A percentile compares a stretch with the other conserved stretches of the same genome.
phyloP scores from a whole-genome alignment of 805 yeast genomes.

The Pichia cephalocereana region DNA sequence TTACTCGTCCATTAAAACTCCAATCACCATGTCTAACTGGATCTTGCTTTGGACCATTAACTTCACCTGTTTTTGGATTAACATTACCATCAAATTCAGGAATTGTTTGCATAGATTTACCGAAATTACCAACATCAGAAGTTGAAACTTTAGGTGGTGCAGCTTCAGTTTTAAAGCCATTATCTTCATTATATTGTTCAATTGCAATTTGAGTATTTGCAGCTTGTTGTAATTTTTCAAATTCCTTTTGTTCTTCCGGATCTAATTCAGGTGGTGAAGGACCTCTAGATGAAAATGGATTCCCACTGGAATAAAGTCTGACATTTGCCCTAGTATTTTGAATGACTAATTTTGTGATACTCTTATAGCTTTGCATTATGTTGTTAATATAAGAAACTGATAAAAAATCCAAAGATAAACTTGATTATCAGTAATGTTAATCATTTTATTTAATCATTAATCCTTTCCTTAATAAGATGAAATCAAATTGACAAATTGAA shows the following conservation, averaged over 20 bases:
- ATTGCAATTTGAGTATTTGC: constrained; percentile 76
- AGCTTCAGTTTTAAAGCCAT: constrained; percentile 22
- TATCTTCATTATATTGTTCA: constrained; percentile 51
- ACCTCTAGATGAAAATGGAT: constrained; percentile 14
- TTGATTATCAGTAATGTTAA: too few species aligned
- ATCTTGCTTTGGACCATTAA: constrained; percentile 97
- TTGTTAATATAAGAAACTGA: neutral
- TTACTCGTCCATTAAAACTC: constrained; percentile 92
- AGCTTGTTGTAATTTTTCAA: constrained; percentile 72
- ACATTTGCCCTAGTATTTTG: neutral
- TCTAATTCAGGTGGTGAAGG: constrained; percentile 68
- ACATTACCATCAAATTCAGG: constrained; percentile 95
- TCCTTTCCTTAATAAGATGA: too few species aligned
- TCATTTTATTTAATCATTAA: too few species aligned
- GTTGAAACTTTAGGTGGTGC: constrained; percentile 22
- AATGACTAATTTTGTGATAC: neutral
- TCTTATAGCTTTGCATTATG: neutral
- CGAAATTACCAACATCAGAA: constrained; percentile 50
- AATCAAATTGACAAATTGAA: too few species aligned
- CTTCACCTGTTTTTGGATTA: constrained; percentile 91
- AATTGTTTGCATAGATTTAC: constrained; percentile 63
- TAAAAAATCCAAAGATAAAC: too few species aligned
- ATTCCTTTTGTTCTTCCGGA: constrained; percentile 79
- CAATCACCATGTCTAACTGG: constrained; percentile 82
- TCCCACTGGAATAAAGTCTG: constrained; percentile 7